Evolutionary conservation across 441 rosid genomes (phyloP).

Genomic region (Populus hybrid): DNA sequence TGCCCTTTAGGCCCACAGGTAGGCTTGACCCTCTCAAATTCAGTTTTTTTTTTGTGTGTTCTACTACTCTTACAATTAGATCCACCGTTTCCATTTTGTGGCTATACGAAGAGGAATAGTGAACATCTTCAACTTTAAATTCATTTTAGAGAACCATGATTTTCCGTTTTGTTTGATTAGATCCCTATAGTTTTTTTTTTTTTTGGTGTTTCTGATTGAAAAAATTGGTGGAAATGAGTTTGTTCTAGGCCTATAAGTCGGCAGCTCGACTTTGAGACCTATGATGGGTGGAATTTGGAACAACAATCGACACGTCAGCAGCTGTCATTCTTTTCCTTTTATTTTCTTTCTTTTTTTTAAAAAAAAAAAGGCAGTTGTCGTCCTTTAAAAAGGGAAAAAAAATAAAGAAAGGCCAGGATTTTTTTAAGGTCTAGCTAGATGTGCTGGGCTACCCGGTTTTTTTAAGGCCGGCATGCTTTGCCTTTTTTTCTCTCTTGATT

Average conservation of each 20-base stretch:
- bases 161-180: no score
- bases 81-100: neutral
- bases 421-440: neutral
- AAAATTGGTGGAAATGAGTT: no score
- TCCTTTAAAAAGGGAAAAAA: neutral
- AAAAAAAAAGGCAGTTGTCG: no score
- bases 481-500: fast-evolving
- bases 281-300: no score
- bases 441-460: neutral
- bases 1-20: neutral
- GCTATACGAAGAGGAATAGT: neutral
- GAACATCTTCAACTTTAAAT: neutral
- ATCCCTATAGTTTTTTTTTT: no score
- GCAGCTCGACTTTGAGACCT: no score
- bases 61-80: neutral
- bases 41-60: neutral
- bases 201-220: no score
- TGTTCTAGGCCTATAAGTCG: no score
- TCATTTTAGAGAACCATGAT: no score
- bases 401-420: neutral
- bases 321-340: no score
- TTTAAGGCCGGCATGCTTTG: neutral
- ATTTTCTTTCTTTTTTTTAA: no score
- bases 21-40: neutral
- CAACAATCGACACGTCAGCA: no score